Evolutionary conservation across 2,329 filamentous ascomycete genomes (phyloP).

Genomic region (Fusarium sp.): DNA sequence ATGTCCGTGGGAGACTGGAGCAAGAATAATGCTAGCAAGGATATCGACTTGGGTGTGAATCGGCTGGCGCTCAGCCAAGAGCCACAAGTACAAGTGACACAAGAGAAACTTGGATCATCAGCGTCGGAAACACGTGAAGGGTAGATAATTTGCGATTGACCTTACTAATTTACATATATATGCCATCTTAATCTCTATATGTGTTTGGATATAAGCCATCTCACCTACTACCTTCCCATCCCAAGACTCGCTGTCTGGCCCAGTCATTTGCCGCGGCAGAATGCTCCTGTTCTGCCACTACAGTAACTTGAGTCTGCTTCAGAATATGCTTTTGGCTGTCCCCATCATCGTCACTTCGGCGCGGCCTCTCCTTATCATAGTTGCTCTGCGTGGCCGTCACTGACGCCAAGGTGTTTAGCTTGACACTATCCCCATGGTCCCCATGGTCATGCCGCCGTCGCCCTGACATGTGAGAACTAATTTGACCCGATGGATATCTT

Average conservation of each 20-base stretch:
- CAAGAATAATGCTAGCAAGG: slow-evolving; percentile 1
- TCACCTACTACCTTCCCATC: neutral
- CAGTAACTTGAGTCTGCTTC: slow-evolving; percentile 32
- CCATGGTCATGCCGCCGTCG: neutral
- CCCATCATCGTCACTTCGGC: slow-evolving; percentile 30
- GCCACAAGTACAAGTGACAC: neutral
- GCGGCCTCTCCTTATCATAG: slow-evolving; percentile 1
- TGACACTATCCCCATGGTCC: neutral
- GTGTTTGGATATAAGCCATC: neutral
- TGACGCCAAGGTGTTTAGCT: slow-evolving; percentile 10
- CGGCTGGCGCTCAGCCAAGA: neutral
- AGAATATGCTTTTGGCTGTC: slow-evolving; percentile 39
- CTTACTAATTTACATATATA: neutral
- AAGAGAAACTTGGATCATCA: neutral
- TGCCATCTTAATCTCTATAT: neutral
- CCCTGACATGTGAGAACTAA: neutral
- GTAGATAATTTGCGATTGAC: neutral
- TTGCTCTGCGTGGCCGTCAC: neutral
- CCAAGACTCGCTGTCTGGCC: slow-evolving; percentile 3
- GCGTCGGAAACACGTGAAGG: neutral
- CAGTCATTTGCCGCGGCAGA: slow-evolving; percentile 9
- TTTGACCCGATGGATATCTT: slow-evolving; percentile 2
- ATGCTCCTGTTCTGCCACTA: neutral
- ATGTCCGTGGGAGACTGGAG: slow-evolving; percentile 12
- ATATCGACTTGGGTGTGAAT: slow-evolving; percentile 1